Evolutionary conservation across 768 basidiomycete genomes (phyloP).

Genomic region (Pulveroboletus frians): DNA sequence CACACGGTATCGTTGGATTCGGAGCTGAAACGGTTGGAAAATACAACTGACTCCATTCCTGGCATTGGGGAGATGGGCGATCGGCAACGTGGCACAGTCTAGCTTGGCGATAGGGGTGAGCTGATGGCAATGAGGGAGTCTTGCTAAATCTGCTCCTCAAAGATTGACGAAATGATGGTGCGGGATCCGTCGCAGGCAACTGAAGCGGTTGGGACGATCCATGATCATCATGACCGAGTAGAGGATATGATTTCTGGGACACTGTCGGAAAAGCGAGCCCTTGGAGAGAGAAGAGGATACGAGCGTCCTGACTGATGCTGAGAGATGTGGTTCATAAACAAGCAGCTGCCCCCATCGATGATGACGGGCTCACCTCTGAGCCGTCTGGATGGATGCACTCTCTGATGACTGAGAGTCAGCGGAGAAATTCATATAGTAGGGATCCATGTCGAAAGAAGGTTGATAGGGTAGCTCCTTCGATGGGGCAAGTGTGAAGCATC

Average conservation of each 20-base stretch:
- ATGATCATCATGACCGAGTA: background rate
- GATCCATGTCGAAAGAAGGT: conserved; percentile 16
- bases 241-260: conserved; percentile 5
- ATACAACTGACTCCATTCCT: conserved; percentile 1
- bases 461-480: conserved; percentile 18
- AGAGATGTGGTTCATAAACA: conserved; percentile 6
- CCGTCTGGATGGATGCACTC: background rate
- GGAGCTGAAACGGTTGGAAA: background rate
- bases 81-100: conserved; percentile 11
- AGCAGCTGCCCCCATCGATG: conserved; percentile 4
- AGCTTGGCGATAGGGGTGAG: conserved; percentile 14
- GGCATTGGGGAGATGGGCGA: conserved; percentile 8
- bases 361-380: conserved; percentile 13
- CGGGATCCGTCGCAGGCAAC: background rate
- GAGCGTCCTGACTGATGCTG: conserved; percentile 10
- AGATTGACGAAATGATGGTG: conserved; percentile 5
- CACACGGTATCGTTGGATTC: background rate
- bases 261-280: background rate
- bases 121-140: conserved; percentile 1
- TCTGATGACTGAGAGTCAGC: conserved; percentile 1
- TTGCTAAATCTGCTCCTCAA: conserved; percentile 4
- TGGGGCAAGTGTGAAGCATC: conserved; percentile 13
- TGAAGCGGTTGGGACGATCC: conserved; percentile 1
- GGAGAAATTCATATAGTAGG: conserved; percentile 10
- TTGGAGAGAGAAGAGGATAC: background rate